A percentile compares a stretch with the other conserved stretches of the same genome.
These are phyloP conservation scores for Malus domestica DNA, from an alignment of 306 rosid species.

Conservation along the genomic window DNA sequence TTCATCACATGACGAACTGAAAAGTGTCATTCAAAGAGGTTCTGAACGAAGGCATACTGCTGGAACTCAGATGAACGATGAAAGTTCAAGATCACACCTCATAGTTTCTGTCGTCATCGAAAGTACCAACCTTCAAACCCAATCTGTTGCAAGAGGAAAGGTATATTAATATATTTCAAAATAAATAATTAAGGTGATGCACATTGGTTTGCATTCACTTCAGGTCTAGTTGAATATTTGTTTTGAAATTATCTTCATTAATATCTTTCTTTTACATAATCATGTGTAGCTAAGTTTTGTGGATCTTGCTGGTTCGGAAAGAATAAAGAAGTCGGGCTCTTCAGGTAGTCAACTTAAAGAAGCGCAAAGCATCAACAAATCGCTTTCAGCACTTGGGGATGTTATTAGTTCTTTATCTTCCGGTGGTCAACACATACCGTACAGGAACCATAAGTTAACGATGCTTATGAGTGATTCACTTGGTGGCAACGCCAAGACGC, in stretches of 20 bases:
- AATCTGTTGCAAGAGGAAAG: constrained; percentile 89
- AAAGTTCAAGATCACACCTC: constrained; percentile 92
- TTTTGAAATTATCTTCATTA: not conserved
- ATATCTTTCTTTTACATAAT: not conserved
- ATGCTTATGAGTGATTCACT: constrained; percentile 98
- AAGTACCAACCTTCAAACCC: constrained; percentile 88
- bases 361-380: constrained; percentile 97
- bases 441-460: constrained; percentile 87
- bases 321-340: constrained; percentile 91
- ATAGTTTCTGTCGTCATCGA: constrained; percentile 76
- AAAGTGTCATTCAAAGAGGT: constrained; percentile 64
- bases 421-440: constrained; percentile 86
- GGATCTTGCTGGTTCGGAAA: constrained; percentile 96
- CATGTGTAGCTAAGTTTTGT: constrained; percentile 77
- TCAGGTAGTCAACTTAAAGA: constrained; percentile 81
- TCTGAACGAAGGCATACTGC: constrained; percentile 71
- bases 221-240: not conserved
- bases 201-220: not conserved
- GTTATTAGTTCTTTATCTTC: constrained; percentile 82
- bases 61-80: constrained; percentile 86
- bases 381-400: constrained; percentile 94
- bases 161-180: constrained; percentile 26
- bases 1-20: constrained; percentile 66
- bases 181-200: not conserved
- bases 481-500: constrained; percentile 94